Conservation (phyloP, 192 early-diverging fungal genomes). For the Funneliformis mosseae region DNA sequence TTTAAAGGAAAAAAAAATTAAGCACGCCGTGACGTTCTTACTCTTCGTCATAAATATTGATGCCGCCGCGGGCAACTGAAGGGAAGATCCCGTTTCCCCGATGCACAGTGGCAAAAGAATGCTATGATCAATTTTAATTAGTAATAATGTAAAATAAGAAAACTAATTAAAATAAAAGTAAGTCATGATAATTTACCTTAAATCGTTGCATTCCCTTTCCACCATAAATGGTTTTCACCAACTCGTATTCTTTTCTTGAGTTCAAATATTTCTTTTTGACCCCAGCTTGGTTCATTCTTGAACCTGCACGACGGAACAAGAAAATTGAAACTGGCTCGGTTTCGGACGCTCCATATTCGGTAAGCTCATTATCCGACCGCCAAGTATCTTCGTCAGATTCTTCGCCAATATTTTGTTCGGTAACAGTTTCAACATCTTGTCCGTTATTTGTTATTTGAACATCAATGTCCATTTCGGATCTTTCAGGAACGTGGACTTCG, state of each 20-base stretch:
- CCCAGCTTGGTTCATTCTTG: neutral
- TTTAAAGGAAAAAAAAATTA: too few species aligned
- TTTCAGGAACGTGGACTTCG: neutral
- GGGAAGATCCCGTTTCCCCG: too few species aligned
- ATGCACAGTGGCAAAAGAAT: neutral
- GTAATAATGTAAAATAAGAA: neutral
- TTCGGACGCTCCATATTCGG: neutral
- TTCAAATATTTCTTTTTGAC: conserved; percentile 20
- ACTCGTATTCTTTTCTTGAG: conserved; percentile 13
- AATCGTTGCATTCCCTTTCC: neutral
- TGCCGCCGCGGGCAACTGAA: too few species aligned
- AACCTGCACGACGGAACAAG: neutral
- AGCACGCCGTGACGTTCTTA: too few species aligned
- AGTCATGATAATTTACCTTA: neutral
- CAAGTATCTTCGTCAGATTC: conserved; percentile 26
- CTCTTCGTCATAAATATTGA: too few species aligned
- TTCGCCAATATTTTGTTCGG: neutral
- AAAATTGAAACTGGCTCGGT: neutral
- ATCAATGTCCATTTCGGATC: neutral
- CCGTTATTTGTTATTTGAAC: neutral
- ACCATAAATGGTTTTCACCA: neutral
- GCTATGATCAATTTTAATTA: neutral
- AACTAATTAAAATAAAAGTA: neutral
- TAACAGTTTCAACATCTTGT: neutral
- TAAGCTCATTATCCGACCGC: neutral